These are phyloP conservation scores for Ophiostoma populinum DNA, from an alignment of 2,329 filamentous ascomycete genomes.

Conservation along the genomic window DNA sequence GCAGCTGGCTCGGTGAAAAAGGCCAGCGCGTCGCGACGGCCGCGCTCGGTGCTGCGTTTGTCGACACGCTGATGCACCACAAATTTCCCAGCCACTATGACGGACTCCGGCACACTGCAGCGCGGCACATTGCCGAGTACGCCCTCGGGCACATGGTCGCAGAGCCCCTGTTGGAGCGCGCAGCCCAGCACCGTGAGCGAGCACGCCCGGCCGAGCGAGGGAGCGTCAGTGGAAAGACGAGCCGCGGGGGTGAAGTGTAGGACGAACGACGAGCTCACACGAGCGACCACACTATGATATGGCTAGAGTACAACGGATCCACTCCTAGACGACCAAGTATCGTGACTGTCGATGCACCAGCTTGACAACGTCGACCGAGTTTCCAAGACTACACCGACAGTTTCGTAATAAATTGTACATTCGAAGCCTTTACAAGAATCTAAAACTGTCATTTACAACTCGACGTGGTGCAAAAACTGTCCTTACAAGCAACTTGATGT, in stretches of 20 bases:
- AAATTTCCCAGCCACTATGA: conserved; percentile 12
- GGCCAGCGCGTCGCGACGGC: conserved; percentile 14
- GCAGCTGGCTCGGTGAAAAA: conserved; percentile 14
- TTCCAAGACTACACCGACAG: too few species aligned
- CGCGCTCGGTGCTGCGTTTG: conserved; percentile 14
- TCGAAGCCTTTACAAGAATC: too few species aligned
- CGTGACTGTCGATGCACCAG: too few species aligned
- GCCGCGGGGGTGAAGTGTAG: background rate
- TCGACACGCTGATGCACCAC: conserved; percentile 14
- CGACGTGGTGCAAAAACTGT: too few species aligned
- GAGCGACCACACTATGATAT: too few species aligned
- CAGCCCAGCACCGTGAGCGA: background rate
- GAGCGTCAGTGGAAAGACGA: background rate
- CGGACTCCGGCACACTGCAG: conserved; percentile 15
- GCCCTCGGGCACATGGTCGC: conserved; percentile 13
- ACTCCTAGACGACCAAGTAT: too few species aligned
- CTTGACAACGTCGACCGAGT: too few species aligned
- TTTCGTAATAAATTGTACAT: too few species aligned
- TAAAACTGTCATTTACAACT: too few species aligned
- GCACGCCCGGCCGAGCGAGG: too few species aligned
- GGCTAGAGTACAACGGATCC: too few species aligned
- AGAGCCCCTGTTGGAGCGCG: conserved; percentile 9
- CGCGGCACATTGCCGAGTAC: conserved; percentile 14
- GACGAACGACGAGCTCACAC: background rate
- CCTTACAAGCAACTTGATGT: too few species aligned